A percentile compares a stretch with the other conserved stretches of the same genome.
Evolutionary conservation across 2,329 filamentous ascomycete genomes (phyloP).

Genomic region (Talaromyces atroroseus): DNA sequence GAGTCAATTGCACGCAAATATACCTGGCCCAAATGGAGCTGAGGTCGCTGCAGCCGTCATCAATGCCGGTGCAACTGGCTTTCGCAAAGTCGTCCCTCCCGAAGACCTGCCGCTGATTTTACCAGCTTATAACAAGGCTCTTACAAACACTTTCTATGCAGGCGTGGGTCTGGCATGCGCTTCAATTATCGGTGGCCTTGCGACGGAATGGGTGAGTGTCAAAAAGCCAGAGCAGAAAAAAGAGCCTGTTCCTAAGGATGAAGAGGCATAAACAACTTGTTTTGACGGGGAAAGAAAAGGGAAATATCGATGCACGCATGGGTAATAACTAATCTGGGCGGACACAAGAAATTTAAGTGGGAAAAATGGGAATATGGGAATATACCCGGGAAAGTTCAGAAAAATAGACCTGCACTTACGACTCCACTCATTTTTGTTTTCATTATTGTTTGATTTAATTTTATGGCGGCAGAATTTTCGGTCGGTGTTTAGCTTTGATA

Average conservation of each 20-base stretch:
- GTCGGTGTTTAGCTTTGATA: background rate
- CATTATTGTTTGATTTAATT: background rate
- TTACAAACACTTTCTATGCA: slow-evolving; percentile 10
- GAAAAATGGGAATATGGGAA: background rate
- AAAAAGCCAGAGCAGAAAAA: slow-evolving; percentile 16
- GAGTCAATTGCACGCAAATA: slow-evolving; percentile 20
- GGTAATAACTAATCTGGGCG: background rate
- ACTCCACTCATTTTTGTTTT: background rate
- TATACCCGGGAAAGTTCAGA: background rate
- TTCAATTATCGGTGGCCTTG: slow-evolving; percentile 11
- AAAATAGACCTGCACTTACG: background rate
- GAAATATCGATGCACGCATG: background rate
- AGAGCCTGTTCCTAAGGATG: slow-evolving; percentile 8
- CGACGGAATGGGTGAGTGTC: slow-evolving; percentile 12
- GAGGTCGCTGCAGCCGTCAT: slow-evolving; percentile 24
- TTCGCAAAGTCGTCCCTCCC: background rate
- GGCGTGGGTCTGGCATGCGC: slow-evolving; percentile 6
- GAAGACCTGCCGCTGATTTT: slow-evolving; percentile 3
- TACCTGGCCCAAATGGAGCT: slow-evolving; percentile 19
- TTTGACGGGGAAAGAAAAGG: background rate
- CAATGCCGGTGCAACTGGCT: slow-evolving; percentile 31
- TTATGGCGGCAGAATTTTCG: background rate
- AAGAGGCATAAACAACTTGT: background rate
- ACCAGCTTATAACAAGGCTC: slow-evolving; percentile 12
- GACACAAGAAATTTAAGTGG: background rate